Evolutionary conservation across 2,329 filamentous ascomycete species (phyloP).

Genomic region (Pseudogymnoascus sp.): DNA sequence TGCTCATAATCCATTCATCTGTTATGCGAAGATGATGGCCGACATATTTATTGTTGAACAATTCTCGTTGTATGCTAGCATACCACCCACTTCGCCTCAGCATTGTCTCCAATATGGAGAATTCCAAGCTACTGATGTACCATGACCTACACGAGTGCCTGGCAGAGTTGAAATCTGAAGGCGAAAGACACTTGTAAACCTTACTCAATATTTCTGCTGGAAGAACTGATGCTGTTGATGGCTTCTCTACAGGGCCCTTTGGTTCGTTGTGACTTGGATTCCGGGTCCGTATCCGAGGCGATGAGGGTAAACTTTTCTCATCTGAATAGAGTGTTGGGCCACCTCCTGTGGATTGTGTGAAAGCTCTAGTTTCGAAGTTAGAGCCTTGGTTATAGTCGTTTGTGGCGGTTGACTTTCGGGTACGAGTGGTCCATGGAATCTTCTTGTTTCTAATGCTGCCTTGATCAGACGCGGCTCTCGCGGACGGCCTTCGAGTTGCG

Average conservation of each 20-base stretch:
- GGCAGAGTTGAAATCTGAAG: constrained; percentile 47
- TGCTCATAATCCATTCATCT: constrained; percentile 32
- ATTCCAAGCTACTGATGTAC: constrained; percentile 50
- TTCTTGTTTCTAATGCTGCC: neutral
- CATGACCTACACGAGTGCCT: constrained; percentile 50
- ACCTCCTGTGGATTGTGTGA: neutral
- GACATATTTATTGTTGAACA: constrained; percentile 18
- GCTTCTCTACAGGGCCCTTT: neutral
- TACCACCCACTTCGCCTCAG: constrained; percentile 48
- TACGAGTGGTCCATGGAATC: neutral
- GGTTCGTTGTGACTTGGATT: neutral
- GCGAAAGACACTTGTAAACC: constrained; percentile 29
- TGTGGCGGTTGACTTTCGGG: neutral
- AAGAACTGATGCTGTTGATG: neutral
- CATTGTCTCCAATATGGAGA: constrained; percentile 42
- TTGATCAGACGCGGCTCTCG: neutral
- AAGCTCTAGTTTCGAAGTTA: neutral
- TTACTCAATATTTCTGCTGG: constrained; percentile 32
- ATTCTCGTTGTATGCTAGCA: constrained; percentile 31
- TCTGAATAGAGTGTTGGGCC: neutral
- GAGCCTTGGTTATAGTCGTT: neutral
- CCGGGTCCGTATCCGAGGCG: neutral
- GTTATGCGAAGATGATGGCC: constrained; percentile 12
- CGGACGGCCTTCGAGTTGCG: neutral
- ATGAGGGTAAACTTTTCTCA: neutral